Base-by-base conservation (phyloP, 495 filamentous ascomycete species). In the Aspergillus sclerotioniger region DNA sequence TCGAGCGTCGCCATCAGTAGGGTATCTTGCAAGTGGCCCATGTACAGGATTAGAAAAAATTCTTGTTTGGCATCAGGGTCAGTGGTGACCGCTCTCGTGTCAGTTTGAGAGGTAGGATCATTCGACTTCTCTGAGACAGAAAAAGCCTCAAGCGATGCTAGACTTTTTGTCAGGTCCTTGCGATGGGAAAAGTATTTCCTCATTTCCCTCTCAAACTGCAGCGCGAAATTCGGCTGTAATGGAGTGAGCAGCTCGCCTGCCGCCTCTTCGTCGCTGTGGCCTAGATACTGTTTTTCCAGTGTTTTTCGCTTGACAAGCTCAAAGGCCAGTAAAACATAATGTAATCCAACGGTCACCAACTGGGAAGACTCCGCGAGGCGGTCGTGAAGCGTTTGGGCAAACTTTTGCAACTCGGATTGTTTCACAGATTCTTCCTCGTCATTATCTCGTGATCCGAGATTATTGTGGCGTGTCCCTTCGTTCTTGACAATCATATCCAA, bases 301-400 rank as follows among this genome's bases (percentile, higher is more conserved):
- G 70, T 59, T 53, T 69, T 71, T 37, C 58, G 25, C 31, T 50
- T 67, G 13, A 63, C 51, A 46, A 72, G 60, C 57, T 67, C 71
- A 37, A 73, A 48, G 1, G 54, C 32, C 53, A 72, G 45, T 7
- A 73, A 47, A 33, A 69, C 65, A 56, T 72, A 64, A 21, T 65
- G 53, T 25, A 73, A 44, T 13, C 71, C 71, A 7, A 51, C 41
- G 1, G 50, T 55, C 2, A 67, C 59, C 25, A 73, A 70, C 2
- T 77, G 77, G 15, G 88, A 72, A 3, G 79, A 72, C 20, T 80
- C 77, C 43, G 87, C 83, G 0, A 75, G 35, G 72, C 80, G 61
- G 71, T 83, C 82, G 82, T 89, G 58, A 84, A 82, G 59, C 76
- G 79, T 64, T 82, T 85, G 79, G 80, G 88, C 53, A 1, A 68